Evolutionary conservation across 1,284 basidiomycete species (phyloP).

Genomic region (Fomitopsis schrenkii): DNA sequence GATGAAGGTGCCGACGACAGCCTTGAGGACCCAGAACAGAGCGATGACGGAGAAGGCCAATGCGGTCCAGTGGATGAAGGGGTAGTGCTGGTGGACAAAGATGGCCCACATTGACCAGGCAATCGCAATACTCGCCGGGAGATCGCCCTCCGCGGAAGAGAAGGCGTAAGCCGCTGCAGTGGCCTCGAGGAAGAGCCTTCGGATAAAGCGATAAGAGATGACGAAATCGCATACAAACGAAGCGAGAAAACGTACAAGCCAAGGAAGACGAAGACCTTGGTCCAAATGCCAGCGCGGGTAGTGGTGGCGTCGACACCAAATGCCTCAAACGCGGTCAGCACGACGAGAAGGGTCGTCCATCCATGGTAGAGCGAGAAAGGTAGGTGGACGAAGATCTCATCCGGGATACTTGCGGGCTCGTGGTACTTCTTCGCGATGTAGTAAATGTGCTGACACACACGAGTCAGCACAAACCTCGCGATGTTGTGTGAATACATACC

Average conservation of each 20-base stretch:
- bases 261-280: conserved; percentile 92
- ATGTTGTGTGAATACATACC: conserved; percentile 30
- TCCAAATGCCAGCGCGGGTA: conserved; percentile 78
- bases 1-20: conserved; percentile 47
- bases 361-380: conserved; percentile 95
- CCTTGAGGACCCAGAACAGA: conserved; percentile 81
- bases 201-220: not conserved
- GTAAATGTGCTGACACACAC: conserved; percentile 69
- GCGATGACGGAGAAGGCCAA: conserved; percentile 85
- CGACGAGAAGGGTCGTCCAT: conserved; percentile 89
- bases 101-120: conserved; percentile 83
- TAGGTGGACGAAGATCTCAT: conserved; percentile 80
- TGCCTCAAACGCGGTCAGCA: conserved; percentile 87
- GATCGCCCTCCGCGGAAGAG: conserved; percentile 85
- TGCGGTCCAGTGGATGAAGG: conserved; percentile 87
- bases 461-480: conserved; percentile 16
- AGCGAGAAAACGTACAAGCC: conserved; percentile 49
- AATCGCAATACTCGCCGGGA: conserved; percentile 85
- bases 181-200: conserved; percentile 87
- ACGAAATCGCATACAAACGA: not conserved
- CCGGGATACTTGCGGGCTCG: conserved; percentile 54
- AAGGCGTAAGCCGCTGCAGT: conserved; percentile 91
- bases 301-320: conserved; percentile 77
- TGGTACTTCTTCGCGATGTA: conserved; percentile 88
- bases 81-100: conserved; percentile 60